A percentile compares a stretch with the other conserved stretches of the same genome.
Conservation (phyloP, 306 rosid species). For the Elaeagnus macrophylla region DNA sequence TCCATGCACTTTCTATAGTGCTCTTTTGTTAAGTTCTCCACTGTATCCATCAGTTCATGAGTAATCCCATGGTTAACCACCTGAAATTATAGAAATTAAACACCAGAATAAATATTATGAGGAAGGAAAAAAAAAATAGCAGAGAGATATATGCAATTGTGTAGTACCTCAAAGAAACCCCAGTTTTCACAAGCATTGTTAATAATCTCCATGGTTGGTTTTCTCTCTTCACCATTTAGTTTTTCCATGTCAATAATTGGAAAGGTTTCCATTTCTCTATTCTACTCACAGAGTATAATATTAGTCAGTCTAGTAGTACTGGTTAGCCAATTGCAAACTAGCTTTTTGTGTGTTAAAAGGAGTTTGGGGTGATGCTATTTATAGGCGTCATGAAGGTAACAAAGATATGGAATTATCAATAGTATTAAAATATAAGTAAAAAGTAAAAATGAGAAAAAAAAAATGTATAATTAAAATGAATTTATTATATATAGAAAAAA, state of each 20-base stretch:
- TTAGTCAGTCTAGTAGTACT: no score
- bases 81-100: constrained; percentile 20
- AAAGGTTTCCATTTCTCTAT: constrained; percentile 26
- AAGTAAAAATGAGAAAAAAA: background rate
- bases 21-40: constrained; percentile 80
- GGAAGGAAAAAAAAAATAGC: background rate
- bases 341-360: constrained; percentile 13
- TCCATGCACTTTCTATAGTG: constrained; percentile 85
- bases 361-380: constrained; percentile 28
- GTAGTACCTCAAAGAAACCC: constrained; percentile 91
- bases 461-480: no score
- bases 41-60: constrained; percentile 62
- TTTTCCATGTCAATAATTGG: constrained; percentile 75
- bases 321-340: background rate
- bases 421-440: background rate
- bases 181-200: constrained; percentile 90
- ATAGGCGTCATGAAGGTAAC: constrained; percentile 30
- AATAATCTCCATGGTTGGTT: constrained; percentile 47
- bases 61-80: constrained; percentile 85
- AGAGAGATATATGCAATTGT: background rate
- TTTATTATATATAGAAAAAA: no score
- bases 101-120: background rate
- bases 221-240: constrained; percentile 57
- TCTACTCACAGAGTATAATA: no score
- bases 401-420: constrained; percentile 3